Evolutionary conservation across 2,329 filamentous ascomycete genomes (phyloP).

Genomic region (Penicillium griseofulvum): DNA sequence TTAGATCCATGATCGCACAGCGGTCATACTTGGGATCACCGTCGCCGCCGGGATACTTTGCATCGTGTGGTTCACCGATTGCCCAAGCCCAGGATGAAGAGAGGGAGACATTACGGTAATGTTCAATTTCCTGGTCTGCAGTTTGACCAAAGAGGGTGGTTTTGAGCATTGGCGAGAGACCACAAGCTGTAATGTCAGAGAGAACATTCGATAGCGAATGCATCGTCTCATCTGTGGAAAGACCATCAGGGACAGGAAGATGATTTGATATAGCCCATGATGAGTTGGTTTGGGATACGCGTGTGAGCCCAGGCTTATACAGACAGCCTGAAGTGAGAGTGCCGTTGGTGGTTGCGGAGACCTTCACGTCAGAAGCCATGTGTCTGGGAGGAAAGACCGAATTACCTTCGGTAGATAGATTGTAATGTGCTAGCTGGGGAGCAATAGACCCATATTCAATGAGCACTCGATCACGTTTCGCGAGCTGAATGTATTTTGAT

Average conservation of each 20-base stretch:
- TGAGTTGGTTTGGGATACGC: conserved; percentile 48
- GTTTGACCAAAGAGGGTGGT: conserved; percentile 52
- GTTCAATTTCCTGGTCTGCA: conserved; percentile 46
- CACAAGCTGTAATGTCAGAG: conserved; percentile 53
- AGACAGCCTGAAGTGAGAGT: conserved; percentile 54
- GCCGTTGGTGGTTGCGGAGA: conserved; percentile 40
- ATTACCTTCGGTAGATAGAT: conserved; percentile 51
- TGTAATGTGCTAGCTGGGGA: conserved; percentile 56
- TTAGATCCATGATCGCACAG: conserved; percentile 56
- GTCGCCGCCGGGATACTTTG: conserved; percentile 29
- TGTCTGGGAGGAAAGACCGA: conserved; percentile 53
- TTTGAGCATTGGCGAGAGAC: conserved; percentile 61
- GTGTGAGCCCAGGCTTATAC: conserved; percentile 44
- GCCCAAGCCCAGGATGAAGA: conserved; percentile 62
- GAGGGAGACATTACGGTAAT: conserved; percentile 52
- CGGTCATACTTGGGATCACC: conserved; percentile 41
- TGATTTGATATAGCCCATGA: conserved; percentile 51
- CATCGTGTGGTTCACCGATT: conserved; percentile 53
- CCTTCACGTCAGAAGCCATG: conserved; percentile 39
- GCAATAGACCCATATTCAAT: conserved; percentile 57
- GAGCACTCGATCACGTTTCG: conserved; percentile 53
- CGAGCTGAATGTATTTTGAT: conserved; percentile 58
- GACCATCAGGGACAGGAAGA: conserved; percentile 29
- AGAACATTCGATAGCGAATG: conserved; percentile 34
- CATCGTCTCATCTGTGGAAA: conserved; percentile 28